Base-by-base conservation (phyloP, 352 stramenopile genomes). In the Phytophthora fragariaefolia region DNA sequence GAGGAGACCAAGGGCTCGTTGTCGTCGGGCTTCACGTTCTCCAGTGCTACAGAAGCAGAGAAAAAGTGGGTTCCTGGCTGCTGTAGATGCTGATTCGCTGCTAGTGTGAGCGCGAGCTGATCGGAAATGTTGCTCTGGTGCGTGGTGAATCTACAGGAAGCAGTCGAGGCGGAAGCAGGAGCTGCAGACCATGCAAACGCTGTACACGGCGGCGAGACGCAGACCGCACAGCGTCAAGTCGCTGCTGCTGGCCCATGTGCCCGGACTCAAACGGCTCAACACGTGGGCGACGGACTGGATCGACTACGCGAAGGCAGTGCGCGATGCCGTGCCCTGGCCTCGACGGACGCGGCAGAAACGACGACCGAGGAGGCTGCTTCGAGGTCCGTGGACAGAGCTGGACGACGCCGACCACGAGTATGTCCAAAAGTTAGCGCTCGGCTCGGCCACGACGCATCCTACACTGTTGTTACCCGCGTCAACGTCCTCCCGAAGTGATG, bases 321-420 rank as follows among this genome's bases (percentile, higher is more conserved):
- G 51, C 8, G 43, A 66, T 26, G 36, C 48, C 24, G 40, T 73
- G 20, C 34, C 63, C 22, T 60, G 68, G 69, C 54, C 43, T 40
- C 48, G 40, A 64, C 49, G 61, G 23, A 45, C 65, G 20, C 62
- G 50, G 10, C 49, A 53, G 3, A 77, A 75, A 38, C 56, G 69
- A 45, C 72, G 62, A 36, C 63, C 57, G 10, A 71, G 58, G 45
- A 70, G 43, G 49, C 45, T 78, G 24, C 55, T 64, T 4, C 68
- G 63, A 34, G 32, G 42, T 36, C 60, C 49, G 26, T 87, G 80
- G 76, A 87, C 67, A 20, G 80, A 71, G 32, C 70, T 84, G 30
- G 71, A 85, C 22, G 66, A 77, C 18, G 76, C 76, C 27, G 76
- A 89, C 46, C 68, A 77, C 56, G 61, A 69, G 40, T 85, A 85